Percentiles rank a stretch among this genome's conserved stretches.
Conservation (phyloP, 2,329 filamentous ascomycete species). For the Cryphonectria parasitica region DNA sequence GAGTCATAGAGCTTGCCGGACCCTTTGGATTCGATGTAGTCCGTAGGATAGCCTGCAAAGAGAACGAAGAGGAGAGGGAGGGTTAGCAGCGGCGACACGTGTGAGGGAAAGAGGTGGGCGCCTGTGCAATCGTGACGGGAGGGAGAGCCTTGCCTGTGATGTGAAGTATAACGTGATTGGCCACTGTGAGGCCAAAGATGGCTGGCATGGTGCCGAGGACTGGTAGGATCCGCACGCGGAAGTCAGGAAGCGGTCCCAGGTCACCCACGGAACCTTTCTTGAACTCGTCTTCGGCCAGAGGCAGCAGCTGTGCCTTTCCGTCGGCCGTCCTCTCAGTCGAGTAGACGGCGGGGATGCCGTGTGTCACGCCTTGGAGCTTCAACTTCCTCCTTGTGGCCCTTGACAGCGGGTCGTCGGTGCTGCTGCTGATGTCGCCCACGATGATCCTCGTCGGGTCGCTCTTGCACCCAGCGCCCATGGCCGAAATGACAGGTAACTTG, state of each 20-base stretch:
- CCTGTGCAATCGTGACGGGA: too few relatives aligned
- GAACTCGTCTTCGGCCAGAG: constrained; percentile 86
- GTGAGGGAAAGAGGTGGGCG: not conserved
- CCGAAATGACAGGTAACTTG: constrained; percentile 81
- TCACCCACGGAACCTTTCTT: constrained; percentile 84
- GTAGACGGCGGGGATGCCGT: constrained; percentile 89
- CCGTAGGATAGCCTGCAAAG: constrained; percentile 73
- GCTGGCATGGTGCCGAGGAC: constrained; percentile 97
- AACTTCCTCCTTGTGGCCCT: constrained; percentile 80
- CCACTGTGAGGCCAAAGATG: constrained; percentile 87
- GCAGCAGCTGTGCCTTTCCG: constrained; percentile 88
- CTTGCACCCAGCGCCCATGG: constrained; percentile 97
- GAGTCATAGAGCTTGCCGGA: constrained; percentile 92
- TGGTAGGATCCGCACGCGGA: constrained; percentile 90
- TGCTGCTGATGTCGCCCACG: constrained; percentile 87
- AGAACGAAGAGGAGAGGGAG: not conserved
- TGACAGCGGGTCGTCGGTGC: constrained; percentile 86
- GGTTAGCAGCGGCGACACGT: not conserved
- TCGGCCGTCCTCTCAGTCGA: constrained; percentile 88
- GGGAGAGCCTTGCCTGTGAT: constrained; percentile 55
- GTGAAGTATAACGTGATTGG: constrained; percentile 88
- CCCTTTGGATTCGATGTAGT: constrained; percentile 79
- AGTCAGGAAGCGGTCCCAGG: constrained; percentile 86
- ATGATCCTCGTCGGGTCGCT: constrained; percentile 81
- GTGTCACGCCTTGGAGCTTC: constrained; percentile 75